Evolutionary conservation across 75 land plant species (phyloP), one percentile per base, ranked within the genome.

Genomic region (Isoetes taiwanensis): DNA sequence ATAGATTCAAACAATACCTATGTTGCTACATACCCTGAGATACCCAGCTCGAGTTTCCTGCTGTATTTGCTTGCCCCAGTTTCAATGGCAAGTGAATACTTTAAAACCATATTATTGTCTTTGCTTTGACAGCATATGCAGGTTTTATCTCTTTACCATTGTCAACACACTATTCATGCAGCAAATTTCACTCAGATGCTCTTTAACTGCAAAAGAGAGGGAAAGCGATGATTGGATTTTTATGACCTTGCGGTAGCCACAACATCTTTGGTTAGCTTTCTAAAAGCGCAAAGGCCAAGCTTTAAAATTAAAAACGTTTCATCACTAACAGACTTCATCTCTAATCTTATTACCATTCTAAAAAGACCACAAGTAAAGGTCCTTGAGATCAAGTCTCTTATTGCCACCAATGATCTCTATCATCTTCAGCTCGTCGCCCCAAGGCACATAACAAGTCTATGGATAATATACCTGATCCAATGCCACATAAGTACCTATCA

Each of bases 1-100:
- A 3, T 4, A 24, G 3, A 24, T 54, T 54, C 5, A 24, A 14
- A 48, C 30, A 30, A 50, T 1, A 2, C 12, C 12, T 16, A 48
- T 5, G 16, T 16, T n/a, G 16, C 11, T 31, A 34, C 39, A 5
- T 21, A 89, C 96, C 90, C 85, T 94, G 58, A 95, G 87, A 29
- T 89, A 96, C 53, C 99, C 99, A 27, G 99, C 96, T 61, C 99
- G 81, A 54, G 83, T n/a, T 81, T 28, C 96, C 96, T 53, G 96
- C 99, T 23, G 96, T 82, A 64, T 94, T 94, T 32, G 99, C 99
- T 71, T 89, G 99, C 17, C 99, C 99, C 99, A 56, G 88, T 94
- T 27, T 96, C 99, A 68, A 96, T 94, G 39, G 99, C 96, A 61
- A 94, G 85, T 1, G 99, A 94, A 32, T 89, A 94, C 55, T 94